phyloP scores from a whole-genome alignment of 2,329 filamentous ascomycete species.

The Phialophora verrucosa region DNA sequence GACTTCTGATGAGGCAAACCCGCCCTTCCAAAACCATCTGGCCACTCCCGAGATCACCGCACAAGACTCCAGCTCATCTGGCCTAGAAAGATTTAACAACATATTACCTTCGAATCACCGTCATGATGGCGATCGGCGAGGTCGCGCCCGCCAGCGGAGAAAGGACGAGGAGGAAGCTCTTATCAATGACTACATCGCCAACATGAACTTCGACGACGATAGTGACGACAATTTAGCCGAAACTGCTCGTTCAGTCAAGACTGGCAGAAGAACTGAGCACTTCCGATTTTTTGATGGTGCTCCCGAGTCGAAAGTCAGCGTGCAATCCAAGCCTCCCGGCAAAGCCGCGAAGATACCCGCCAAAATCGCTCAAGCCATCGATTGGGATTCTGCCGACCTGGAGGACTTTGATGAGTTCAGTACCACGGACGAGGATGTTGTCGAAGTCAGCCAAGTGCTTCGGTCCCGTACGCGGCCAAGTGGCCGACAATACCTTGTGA shows the following conservation, averaged over 20 bases:
- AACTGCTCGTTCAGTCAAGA: conserved; percentile 42
- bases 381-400: conserved; percentile 55
- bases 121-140: conserved; percentile 14
- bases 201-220: conserved; percentile 43
- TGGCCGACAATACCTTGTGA: conserved; percentile 60
- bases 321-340: conserved; percentile 35
- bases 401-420: conserved; percentile 57
- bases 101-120: conserved; percentile 15
- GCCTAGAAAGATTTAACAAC: conserved; percentile 14
- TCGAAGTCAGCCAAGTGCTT: conserved; percentile 51
- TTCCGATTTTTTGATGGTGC: conserved; percentile 44
- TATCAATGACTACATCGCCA: conserved; percentile 70
- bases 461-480: conserved; percentile 52
- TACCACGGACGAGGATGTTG: conserved; percentile 55
- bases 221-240: conserved; percentile 36
- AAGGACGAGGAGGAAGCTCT: conserved; percentile 60
- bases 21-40: not conserved
- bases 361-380: conserved; percentile 34
- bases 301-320: conserved; percentile 50
- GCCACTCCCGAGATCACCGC: not conserved
- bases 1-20: not conserved
- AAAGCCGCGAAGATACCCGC: not conserved
- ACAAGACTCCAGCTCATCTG: conserved; percentile 22
- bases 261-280: conserved; percentile 43
- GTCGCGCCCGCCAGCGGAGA: conserved; percentile 12